These are phyloP conservation scores for Fusarium sulawesiense DNA, from an alignment of 2,329 filamentous ascomycete species.

Conservation along the genomic window DNA sequence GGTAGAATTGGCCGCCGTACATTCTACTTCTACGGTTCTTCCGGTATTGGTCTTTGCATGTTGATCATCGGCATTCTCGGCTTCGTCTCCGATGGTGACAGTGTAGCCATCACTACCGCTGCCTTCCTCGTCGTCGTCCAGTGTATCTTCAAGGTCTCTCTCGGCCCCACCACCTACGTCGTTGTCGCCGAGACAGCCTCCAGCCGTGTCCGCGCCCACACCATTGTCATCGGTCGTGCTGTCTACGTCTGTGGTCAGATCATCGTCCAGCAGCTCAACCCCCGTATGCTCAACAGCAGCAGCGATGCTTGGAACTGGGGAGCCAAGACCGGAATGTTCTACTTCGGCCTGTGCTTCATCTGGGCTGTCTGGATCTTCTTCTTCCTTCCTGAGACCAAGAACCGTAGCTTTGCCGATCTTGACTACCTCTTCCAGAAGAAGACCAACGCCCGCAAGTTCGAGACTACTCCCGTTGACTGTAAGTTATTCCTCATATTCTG, in stretches of 20 bases:
- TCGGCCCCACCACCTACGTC: slow-evolving; percentile 78
- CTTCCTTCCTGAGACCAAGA: slow-evolving; percentile 65
- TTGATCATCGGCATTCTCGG: slow-evolving; percentile 57
- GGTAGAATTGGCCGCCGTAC: slow-evolving; percentile 53
- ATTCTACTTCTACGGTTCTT: slow-evolving; percentile 56
- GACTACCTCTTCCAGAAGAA: slow-evolving; percentile 64
- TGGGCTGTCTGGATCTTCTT: slow-evolving; percentile 63
- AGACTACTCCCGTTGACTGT: slow-evolving; percentile 45
- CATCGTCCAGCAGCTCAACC: slow-evolving; percentile 55
- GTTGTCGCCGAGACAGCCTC: slow-evolving; percentile 70
- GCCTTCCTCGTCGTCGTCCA: slow-evolving; percentile 59
- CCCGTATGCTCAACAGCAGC: slow-evolving; percentile 59
- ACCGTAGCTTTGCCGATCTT: slow-evolving; percentile 65
- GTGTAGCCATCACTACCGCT: slow-evolving; percentile 45
- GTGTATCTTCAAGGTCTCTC: slow-evolving; percentile 60
- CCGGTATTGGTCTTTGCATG: slow-evolving; percentile 54
- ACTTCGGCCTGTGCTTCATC: slow-evolving; percentile 56
- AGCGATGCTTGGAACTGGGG: slow-evolving; percentile 58
- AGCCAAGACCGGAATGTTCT: slow-evolving; percentile 61
- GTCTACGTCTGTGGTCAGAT: slow-evolving; percentile 56
- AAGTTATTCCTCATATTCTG: slow-evolving; percentile 3
- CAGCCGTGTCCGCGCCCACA: slow-evolving; percentile 59
- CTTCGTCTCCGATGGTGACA: slow-evolving; percentile 43
- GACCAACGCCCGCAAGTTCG: slow-evolving; percentile 55
- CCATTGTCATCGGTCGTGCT: slow-evolving; percentile 58